Base-by-base conservation (phyloP, 495 filamentous ascomycete genomes). In the Bryoglossum gracile region DNA sequence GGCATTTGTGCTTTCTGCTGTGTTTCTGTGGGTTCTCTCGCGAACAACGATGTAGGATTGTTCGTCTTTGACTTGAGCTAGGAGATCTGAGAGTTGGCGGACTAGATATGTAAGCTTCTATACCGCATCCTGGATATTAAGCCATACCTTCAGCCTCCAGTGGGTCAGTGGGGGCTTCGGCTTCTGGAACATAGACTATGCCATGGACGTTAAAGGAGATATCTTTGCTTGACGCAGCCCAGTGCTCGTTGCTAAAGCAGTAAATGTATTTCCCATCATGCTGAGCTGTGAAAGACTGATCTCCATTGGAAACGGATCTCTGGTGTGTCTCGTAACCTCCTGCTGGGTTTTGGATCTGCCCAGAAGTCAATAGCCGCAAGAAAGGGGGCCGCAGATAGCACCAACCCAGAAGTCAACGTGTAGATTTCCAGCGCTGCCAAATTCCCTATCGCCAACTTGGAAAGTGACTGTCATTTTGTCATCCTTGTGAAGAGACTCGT, bases 181-280 rank as follows among this genome's bases (percentile, higher is more conserved):
- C 71, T 65, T 97, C 92, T 2, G 89, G 84, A 33, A 98, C 88
- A 68, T 97, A 97, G 54, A 98, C 94, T 54, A 97, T 91, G 47
- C 92, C 92, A 66, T 98, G 92, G 18, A 98, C 92, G 65, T 98
- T 97, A 75, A 98, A 98, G 35, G 87, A 92, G 28, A 98, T 90
- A 62, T 97, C 94, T 71, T 98, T 98, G 58, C 80, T 89, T 61
- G 81, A 84, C 22, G 87, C 87, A 41, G 81, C 82, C 83, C 88
- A 96, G 61, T 90, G 82, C 71, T 97, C 92, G 64, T 98, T 98
- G 67, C 89, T 94, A 76, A 98, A 98, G 78, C 92, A 98, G 78
- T 98, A 98, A 49, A 78, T 71, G 73, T 86, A 95, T 66, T 85
- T 86, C 49, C 92, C 92, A 66, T 98, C 92, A 60, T 77, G 64